Evolutionary conservation across 2,329 filamentous ascomycete genomes (phyloP), one percentile per base, ranked within the genome.

Genomic region (Alternaria sp.): DNA sequence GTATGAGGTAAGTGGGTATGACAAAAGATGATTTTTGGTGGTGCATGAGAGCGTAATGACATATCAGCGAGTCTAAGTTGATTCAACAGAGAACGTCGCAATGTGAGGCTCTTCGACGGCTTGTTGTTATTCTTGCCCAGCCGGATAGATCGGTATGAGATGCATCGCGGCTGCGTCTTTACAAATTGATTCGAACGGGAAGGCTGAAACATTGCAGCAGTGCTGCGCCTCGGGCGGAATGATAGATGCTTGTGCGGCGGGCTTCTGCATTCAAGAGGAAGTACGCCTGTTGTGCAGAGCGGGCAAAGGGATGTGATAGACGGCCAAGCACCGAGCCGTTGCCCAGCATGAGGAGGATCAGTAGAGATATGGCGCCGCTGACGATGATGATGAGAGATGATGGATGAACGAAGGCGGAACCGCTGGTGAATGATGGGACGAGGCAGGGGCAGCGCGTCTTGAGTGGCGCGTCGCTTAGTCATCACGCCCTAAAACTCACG

Each of bases 271-370:
- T 30, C 47, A 28, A 37, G 26, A n/a, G 12, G 28, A 53, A 58
- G 51, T 47, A 58, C 11, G 47, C 23, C 43, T 61, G 55, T n/a
- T 23, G 59, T 61, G 30, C 44, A 23, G 46, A 21, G 23, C 59
- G 59, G 59, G 49, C 54, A 41, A 58, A 58, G 26, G 59, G 59
- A 51, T 58, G 54, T 20, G 33, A 46, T 12, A 18, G 50, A 41
- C 4, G 43, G 58, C 58, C 58, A 60, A 60, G 58, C 21, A 25
- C 43, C 21, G 30, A 30, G 47, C 2, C 18, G 10, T 20, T 30
- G 50, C 41, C 53, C 28, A 56, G 21, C 14, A 43, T 49, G 51
- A 50, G 43, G 58, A 55, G 25, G 20, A 51, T 23, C 12, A 28
- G 26, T 49, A 23, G 14, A 23, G 43, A 30, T 45, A 26, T 56